Base-by-base conservation (phyloP, 306 rosid species). In the Vicia faba region DNA sequence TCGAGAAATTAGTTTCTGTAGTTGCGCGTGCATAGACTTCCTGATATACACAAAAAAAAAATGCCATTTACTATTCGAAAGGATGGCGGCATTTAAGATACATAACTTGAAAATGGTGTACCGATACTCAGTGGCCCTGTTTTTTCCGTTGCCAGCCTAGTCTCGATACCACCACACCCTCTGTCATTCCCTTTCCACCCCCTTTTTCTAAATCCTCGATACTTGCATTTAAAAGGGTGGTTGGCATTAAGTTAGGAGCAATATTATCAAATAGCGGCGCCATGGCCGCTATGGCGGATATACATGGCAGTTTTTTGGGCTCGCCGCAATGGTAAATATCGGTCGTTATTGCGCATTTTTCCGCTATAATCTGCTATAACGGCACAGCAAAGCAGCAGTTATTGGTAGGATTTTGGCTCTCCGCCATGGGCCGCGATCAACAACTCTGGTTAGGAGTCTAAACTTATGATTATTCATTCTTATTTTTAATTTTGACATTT, bases 401-500 rank as follows among this genome's bases (percentile, higher is more conserved):
- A 25, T 25, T 25, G 28, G 28, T 3, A 3, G 28, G 28, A 25
- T 25, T 25, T 23, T 23, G 25, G 25, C 25, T 23, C 25, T 25
- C 28, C 28, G 3, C 28, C 28, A 25, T 25, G 25, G 25, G 2
- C 25, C 25, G 25, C 25, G 2, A 23, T 23, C 25, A 2, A 23
- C 1, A 23, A 23, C 1, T 23, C 25, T 23, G 25, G 19, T 44
- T 44, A n/a, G 19, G 19, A 14, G 7, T 44, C 3, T 44, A 58
- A 7, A 28, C 23, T 51, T 57, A 45, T 38, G 73, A 57, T 56
- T 65, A 12, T 3, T 57, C 26, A 15, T 45, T 55, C 38, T 41
- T 70, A 35, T 46, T 38, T 36, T 57, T 64, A 15, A 28, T 64
- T 63, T 15, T 14, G 35, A 10, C 60, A 40, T n/a, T 60, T 78